Evolutionary conservation across 176 grass and related monocot genomes (phyloP), one percentile per base, ranked within the genome.

Genomic region (Phyllostachys edulis): DNA sequence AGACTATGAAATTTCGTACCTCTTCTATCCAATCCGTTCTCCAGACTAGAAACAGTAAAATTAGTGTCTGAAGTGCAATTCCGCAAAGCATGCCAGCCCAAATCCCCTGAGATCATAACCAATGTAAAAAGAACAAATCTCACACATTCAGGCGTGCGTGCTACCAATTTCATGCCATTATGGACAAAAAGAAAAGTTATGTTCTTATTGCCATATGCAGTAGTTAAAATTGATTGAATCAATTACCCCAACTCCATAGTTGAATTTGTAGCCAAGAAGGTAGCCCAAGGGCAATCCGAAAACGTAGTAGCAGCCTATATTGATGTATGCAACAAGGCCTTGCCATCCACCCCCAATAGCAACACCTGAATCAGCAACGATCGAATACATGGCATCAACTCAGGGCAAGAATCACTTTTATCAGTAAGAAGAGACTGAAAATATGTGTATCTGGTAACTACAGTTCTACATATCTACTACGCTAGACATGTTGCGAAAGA

Each of bases 341-440:
- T 91, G 85, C 89, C 89, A 91, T 17, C 89, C 89, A 27, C 89
- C 76, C 1, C 89, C 85, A 7, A 88, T 15, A 26, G 89, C 89
- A 2, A 91, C 77, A 9, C 89, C 85, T 71, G 79, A 3, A 38
- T 62, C 54, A 64, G 8, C 47, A 23, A 50, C 15, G 3, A 15
- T 32, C 16, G 5, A 51, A 17, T 51, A 5, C 49, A 32, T 29
- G 26, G 3, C 23, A 51, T 18, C 24, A 63, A 27, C 60, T 62
- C 56, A 60, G 23, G 49, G 49, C 15, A 51, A 51, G 0, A 51
- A 51, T 17, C 15, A 51, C 47, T 16, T 51, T 51, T 5, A 17
- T 51, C 49, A 5, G 49, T 51, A 51, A 17, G 15, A 12, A 49
- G 10, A 49, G 46, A 49, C 10, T 14, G 46, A 13, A 49, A 51